A percentile compares a stretch with the other conserved stretches of the same genome.
Evolutionary conservation across 129 eudicot species (phyloP).

Genomic region (Flaveria robusta): DNA sequence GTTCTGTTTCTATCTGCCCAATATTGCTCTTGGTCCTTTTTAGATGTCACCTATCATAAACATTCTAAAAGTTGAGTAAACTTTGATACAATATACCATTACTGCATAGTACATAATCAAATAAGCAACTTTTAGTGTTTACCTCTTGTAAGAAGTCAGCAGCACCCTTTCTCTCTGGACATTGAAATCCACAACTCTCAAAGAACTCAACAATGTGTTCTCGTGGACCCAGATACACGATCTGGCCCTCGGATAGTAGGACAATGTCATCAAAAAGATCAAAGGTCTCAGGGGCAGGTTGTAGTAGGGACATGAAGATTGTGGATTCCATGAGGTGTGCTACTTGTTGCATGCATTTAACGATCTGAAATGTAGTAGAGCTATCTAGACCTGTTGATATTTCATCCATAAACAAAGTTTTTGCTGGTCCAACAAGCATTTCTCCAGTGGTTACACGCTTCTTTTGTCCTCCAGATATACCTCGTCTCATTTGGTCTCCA

Average conservation of each 20-base stretch:
- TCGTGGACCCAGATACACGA: not conserved
- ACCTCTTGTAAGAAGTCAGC: constrained; percentile 99
- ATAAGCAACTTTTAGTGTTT: constrained; percentile 9
- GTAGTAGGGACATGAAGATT: not conserved
- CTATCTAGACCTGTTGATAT: not conserved
- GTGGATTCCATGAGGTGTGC: too few relatives aligned
- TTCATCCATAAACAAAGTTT: not conserved
- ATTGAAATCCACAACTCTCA: not conserved
- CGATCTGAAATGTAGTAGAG: not conserved
- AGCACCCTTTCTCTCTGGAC: constrained; percentile 5
- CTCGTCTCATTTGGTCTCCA: not conserved
- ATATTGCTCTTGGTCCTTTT: constrained; percentile 87
- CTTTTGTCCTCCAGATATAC: not conserved
- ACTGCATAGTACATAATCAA: not conserved
- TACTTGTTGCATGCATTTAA: not conserved
- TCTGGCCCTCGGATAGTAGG: not conserved
- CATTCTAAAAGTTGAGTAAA: not conserved
- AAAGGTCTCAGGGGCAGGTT: not conserved
- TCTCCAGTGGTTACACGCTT: not conserved
- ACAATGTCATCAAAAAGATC: not conserved
- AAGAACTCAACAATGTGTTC: not conserved
- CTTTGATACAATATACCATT: not conserved
- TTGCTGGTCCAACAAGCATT: constrained; percentile 2
- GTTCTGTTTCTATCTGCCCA: constrained; percentile 64
- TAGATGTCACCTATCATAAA: constrained; percentile 69